phyloP scores from a whole-genome alignment of 108 stramenopile species.

The Parietichytrium sp. region DNA sequence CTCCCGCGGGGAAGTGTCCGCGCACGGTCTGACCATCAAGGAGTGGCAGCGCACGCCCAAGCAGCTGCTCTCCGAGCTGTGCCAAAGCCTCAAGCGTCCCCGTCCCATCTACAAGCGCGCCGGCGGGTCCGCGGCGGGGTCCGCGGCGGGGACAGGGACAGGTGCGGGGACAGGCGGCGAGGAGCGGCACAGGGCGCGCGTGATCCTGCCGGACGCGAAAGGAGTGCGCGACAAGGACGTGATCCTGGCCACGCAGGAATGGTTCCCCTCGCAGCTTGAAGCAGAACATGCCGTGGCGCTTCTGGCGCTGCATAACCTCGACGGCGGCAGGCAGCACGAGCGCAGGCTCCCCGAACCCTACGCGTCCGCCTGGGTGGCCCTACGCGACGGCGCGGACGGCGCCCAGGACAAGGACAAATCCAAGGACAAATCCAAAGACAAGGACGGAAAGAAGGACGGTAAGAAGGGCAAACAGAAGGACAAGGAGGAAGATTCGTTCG shows the following conservation, averaged over 20 bases:
- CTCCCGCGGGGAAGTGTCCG: slow-evolving; percentile 61
- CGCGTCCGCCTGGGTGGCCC: slow-evolving; percentile 70
- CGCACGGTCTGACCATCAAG: slow-evolving; percentile 69
- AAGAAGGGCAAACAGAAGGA: slow-evolving; percentile 2
- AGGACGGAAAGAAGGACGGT: neutral
- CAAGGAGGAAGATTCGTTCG: neutral
- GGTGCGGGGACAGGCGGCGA: neutral
- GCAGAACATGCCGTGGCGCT: slow-evolving; percentile 81
- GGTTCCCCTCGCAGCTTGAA: slow-evolving; percentile 71
- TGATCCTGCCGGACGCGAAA: slow-evolving; percentile 75
- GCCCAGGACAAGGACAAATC: neutral
- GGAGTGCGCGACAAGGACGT: slow-evolving; percentile 68
- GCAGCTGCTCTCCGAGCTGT: slow-evolving; percentile 67
- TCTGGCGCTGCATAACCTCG: slow-evolving; percentile 75
- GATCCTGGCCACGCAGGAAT: slow-evolving; percentile 64
- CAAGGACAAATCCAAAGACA: neutral
- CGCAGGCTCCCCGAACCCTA: slow-evolving; percentile 87
- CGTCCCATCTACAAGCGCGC: slow-evolving; percentile 61
- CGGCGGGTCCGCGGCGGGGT: neutral
- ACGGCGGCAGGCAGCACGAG: slow-evolving; percentile 78
- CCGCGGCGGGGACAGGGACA: no score
- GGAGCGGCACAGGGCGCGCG: slow-evolving; percentile 54
- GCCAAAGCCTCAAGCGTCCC: slow-evolving; percentile 66
- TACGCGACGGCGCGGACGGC: slow-evolving; percentile 30
- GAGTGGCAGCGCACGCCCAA: slow-evolving; percentile 83